Percentiles rank a stretch among this genome's conserved stretches.
Evolutionary conservation across 2,329 filamentous ascomycete genomes (phyloP).

Genomic region (Fusarium anthophilum): DNA sequence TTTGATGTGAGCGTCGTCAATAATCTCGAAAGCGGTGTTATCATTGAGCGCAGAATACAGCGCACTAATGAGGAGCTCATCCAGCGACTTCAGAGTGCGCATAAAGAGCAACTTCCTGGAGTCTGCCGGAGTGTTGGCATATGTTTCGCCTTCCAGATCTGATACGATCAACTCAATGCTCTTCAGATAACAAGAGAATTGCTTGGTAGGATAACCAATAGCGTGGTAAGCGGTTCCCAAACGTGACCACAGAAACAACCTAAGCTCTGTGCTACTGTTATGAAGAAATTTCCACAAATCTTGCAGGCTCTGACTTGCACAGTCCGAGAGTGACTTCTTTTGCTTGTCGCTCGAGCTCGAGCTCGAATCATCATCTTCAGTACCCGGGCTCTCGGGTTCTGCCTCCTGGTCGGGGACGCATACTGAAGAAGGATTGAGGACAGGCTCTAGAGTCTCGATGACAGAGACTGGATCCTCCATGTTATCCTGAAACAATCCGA

Average conservation of each 20-base stretch:
- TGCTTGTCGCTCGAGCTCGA: slow-evolving; percentile 17
- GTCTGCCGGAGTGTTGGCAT: slow-evolving; percentile 65
- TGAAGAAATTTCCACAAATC: slow-evolving; percentile 89
- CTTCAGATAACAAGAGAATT: slow-evolving; percentile 85
- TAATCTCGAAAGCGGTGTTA: slow-evolving; percentile 77
- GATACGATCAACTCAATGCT: slow-evolving; percentile 84
- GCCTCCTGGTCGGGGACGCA: slow-evolving; percentile 45
- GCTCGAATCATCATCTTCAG: slow-evolving; percentile 33
- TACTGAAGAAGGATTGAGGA: slow-evolving; percentile 78
- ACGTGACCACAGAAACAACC: slow-evolving; percentile 88
- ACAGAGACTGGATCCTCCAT: slow-evolving; percentile 82
- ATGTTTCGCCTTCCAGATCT: slow-evolving; percentile 70
- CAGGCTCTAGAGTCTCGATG: slow-evolving; percentile 92
- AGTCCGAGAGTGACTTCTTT: slow-evolving; percentile 58
- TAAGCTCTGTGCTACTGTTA: slow-evolving; percentile 81
- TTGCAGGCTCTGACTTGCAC: slow-evolving; percentile 66
- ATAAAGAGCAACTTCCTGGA: slow-evolving; percentile 77
- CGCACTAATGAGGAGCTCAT: slow-evolving; percentile 77
- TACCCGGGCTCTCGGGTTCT: slow-evolving; percentile 6
- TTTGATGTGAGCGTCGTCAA: slow-evolving; percentile 81
- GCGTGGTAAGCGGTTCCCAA: slow-evolving; percentile 88
- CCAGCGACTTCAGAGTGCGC: slow-evolving; percentile 79
- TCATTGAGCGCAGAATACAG: slow-evolving; percentile 76
- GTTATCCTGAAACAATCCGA: slow-evolving; percentile 86
- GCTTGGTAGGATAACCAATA: slow-evolving; percentile 87